Conservation (phyloP, 257 asterid species). For the Plectranthus barbatus region DNA sequence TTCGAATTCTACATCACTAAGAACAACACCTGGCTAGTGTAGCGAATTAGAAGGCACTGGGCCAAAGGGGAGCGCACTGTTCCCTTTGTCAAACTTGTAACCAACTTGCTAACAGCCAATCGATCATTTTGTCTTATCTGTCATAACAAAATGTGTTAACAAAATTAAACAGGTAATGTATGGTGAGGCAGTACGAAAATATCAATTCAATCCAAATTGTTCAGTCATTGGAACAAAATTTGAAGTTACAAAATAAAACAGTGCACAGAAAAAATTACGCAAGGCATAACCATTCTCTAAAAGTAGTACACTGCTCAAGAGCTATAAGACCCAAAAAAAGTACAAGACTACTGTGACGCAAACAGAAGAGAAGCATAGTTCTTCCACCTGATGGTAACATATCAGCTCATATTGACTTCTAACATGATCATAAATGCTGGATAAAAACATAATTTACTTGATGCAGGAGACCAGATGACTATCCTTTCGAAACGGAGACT, state of each 20-base stretch:
- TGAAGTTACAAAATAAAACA: constrained; percentile 4
- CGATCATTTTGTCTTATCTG: constrained; percentile 97
- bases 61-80: constrained; percentile 90
- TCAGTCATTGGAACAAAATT: background rate
- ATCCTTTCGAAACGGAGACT: background rate
- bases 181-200: background rate
- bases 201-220: background rate
- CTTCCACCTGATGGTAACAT: background rate
- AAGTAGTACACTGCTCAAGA: background rate
- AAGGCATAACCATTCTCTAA: background rate
- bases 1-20: constrained; percentile 11
- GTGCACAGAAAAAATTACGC: background rate
- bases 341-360: background rate
- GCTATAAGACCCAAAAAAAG: too few species aligned
- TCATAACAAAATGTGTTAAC: constrained; percentile 6
- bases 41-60: constrained; percentile 91
- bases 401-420: background rate
- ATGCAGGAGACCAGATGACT: background rate
- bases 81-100: constrained; percentile 89
- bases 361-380: background rate
- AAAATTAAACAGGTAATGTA: constrained; percentile 10
- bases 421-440: background rate
- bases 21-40: constrained; percentile 68
- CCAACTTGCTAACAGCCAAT: constrained; percentile 90
- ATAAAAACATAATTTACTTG: background rate